Base-by-base conservation (phyloP, 2,329 filamentous ascomycete species). In the Mycosphaerelloides madeirae region DNA sequence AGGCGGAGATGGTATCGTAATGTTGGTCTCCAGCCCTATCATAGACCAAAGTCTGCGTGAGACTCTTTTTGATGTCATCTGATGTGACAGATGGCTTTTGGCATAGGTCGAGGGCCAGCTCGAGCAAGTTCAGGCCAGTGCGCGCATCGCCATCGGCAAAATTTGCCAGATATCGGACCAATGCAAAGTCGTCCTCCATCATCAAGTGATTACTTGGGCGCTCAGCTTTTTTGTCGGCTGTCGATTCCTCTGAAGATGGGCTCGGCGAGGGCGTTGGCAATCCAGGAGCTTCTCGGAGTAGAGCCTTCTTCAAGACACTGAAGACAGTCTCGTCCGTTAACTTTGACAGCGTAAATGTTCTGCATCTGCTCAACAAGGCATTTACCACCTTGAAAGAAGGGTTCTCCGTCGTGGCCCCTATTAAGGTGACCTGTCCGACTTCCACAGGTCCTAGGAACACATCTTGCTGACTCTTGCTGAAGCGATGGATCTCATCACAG, bases 391-490 rank as follows among this genome's bases (percentile, higher is more conserved):
- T 91, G 73, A 97, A 97, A 3, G 85, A 91, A 0, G 93, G 93
- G 55, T 98, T 98, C 66, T 98, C 93, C 0, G 93, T 98, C 3
- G 93, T 98, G 6, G 93, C 93, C 9, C 90, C 93, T 49, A 97
- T 93, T 22, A 98, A 74, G 0, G 87, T 96, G 53, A 98, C 84
- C 20, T 86, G 85, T 5, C 93, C 93, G 1, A 83, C 83, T 68
- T 98, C 93, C 16, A 97, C 91, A 0, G 91, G 91, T 13, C 85
- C 87, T 1, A 98, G 73, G 57, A 97, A 97, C 1, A 96, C 85
- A 66, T 97, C 93, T 63, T 98, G 93, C 65, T 97, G 93, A 0
- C 83, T 77, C 68, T 95, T 96, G 56, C 79, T 85, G 72, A 95
- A 95, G 20, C 91, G 74, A 67, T 95, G 89, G 37, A 96, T 93